Evolutionary conservation across 306 rosid species (phyloP).

Genomic region (Castanea crenata): DNA sequence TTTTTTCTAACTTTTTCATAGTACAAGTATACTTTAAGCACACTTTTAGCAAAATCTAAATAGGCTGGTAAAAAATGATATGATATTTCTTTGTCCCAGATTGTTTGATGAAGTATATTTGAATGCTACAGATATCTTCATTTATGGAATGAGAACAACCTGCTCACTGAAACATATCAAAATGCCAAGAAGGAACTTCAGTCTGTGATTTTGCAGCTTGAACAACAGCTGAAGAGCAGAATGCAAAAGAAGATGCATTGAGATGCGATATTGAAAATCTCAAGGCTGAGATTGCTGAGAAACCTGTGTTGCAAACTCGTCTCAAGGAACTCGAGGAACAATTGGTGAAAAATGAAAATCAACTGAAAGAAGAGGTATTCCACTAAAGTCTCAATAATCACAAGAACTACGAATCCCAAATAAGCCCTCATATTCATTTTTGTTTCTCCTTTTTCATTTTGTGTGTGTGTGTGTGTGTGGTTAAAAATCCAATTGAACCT

Average conservation of each 20-base stretch:
- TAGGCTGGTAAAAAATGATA: not conserved
- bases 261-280: slow-evolving; percentile 63
- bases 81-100: not conserved
- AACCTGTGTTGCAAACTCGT: slow-evolving; percentile 52
- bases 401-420: not conserved
- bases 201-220: slow-evolving; percentile 55
- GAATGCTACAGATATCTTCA: slow-evolving; percentile 63
- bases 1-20: too few relatives aligned
- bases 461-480: not conserved
- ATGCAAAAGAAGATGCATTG: slow-evolving; percentile 52
- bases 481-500: not conserved
- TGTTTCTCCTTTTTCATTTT: not conserved
- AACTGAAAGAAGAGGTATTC: slow-evolving; percentile 67
- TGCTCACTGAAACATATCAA: slow-evolving; percentile 69
- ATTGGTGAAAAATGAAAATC: slow-evolving; percentile 59
- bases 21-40: too few relatives aligned
- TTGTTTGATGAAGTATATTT: not conserved
- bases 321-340: slow-evolving; percentile 62
- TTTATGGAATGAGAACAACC: slow-evolving; percentile 70
- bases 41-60: too few relatives aligned
- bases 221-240: slow-evolving; percentile 67
- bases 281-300: slow-evolving; percentile 61
- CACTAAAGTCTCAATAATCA: slow-evolving; percentile 5
- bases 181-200: slow-evolving; percentile 69
- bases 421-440: not conserved